Percentiles rank a stretch among this genome's conserved stretches.
Conservation (phyloP, 768 basidiomycete species). For the Naganishia randhawae region DNA sequence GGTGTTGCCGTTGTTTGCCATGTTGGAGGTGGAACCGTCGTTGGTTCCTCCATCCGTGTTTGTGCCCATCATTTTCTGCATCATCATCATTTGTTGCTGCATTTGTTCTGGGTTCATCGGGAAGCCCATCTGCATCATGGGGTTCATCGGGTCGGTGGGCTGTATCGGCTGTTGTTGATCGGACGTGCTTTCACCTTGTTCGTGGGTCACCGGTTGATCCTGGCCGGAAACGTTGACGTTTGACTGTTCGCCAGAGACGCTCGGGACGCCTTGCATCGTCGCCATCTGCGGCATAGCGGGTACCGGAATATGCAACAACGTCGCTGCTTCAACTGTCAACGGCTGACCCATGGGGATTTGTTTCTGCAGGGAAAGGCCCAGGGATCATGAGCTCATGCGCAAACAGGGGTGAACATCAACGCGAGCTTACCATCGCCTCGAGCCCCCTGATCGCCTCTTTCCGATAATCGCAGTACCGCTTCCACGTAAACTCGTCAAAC, state of each 20-base stretch:
- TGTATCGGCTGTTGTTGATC: neutral
- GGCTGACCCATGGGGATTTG: slow-evolving; percentile 21
- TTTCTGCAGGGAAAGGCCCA: neutral
- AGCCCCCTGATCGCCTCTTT: slow-evolving; percentile 48
- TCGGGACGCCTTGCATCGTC: neutral
- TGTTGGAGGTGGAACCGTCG: slow-evolving; percentile 76
- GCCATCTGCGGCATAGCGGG: slow-evolving; percentile 2
- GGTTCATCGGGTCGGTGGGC: slow-evolving; percentile 46
- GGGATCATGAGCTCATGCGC: slow-evolving; percentile 31
- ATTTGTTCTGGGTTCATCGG: slow-evolving; percentile 74
- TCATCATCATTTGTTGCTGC: slow-evolving; percentile 59
- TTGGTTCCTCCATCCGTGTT: slow-evolving; percentile 49
- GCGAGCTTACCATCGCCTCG: slow-evolving; percentile 40
- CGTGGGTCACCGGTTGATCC: neutral
- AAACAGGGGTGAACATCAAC: slow-evolving; percentile 19
- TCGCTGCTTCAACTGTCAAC: slow-evolving; percentile 31
- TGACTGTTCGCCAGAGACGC: neutral
- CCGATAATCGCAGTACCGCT: slow-evolving; percentile 61
- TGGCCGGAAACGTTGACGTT: neutral
- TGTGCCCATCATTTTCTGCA: slow-evolving; percentile 58
- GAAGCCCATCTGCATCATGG: slow-evolving; percentile 73
- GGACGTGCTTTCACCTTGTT: neutral
- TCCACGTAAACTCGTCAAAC: slow-evolving; percentile 95
- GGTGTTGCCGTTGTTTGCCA: slow-evolving; percentile 46
- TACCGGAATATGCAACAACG: slow-evolving; percentile 28